Percentiles rank a stretch among this genome's conserved stretches.
Conservation (phyloP, 2,329 filamentous ascomycete genomes). For the Paracoccidioides brasiliensis region DNA sequence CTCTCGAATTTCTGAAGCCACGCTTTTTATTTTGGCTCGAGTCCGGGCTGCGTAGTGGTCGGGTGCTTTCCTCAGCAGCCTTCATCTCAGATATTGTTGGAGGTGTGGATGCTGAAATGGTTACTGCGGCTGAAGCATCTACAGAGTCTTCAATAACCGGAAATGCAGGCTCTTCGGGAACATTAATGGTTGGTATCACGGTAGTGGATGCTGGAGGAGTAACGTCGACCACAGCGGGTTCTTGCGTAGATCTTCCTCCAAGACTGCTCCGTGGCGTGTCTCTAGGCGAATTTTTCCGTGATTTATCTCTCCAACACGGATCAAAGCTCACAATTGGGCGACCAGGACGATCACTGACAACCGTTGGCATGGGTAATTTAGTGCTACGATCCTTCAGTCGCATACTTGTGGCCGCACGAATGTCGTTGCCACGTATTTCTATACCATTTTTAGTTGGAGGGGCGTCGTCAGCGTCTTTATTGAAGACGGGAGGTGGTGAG, state of each 20-base stretch:
- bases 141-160: constrained; percentile 5
- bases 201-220: constrained; percentile 8
- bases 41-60: constrained; percentile 13
- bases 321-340: constrained; percentile 97
- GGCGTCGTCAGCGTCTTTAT: constrained; percentile 25
- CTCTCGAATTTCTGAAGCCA: not conserved
- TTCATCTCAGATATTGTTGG: constrained; percentile 20
- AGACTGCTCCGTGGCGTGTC: constrained; percentile 11
- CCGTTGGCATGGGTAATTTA: constrained; percentile 75
- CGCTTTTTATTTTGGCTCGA: constrained; percentile 7
- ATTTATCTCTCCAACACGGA: constrained; percentile 53
- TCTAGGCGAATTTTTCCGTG: constrained; percentile 20
- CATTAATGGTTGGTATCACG: constrained; percentile 37
- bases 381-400: constrained; percentile 71
- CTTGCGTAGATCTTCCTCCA: constrained; percentile 3
- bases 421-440: constrained; percentile 76
- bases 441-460: constrained; percentile 59
- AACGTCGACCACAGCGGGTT: constrained; percentile 6
- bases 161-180: constrained; percentile 30
- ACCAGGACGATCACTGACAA: constrained; percentile 79
- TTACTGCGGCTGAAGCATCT: constrained; percentile 12
- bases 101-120: constrained; percentile 10
- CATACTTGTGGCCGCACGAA: constrained; percentile 82
- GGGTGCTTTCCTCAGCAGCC: constrained; percentile 9
- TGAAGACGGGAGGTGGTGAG: constrained; percentile 19